These are phyloP conservation scores for Claviceps arundinis DNA, from an alignment of 2,329 filamentous ascomycete species.

Conservation along the genomic window DNA sequence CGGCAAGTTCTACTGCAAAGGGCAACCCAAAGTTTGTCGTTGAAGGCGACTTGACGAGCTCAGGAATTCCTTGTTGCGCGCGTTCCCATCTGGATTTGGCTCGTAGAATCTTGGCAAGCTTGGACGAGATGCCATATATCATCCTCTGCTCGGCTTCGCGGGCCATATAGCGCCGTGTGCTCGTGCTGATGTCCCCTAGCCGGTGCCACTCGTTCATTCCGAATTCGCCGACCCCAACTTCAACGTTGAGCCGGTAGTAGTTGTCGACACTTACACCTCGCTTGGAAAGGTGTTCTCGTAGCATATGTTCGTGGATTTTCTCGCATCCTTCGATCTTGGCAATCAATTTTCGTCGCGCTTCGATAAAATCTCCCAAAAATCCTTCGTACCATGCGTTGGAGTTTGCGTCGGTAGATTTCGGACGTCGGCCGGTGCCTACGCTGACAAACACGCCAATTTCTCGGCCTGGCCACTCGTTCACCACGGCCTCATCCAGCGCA, in stretches of 20 bases:
- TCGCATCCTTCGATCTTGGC: conserved; percentile 93
- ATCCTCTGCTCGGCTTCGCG: conserved; percentile 62
- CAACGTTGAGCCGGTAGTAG: conserved; percentile 94
- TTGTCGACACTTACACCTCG: conserved; percentile 75
- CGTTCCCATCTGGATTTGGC: conserved; percentile 57
- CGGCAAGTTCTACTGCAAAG: conserved; percentile 45
- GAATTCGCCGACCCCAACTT: conserved; percentile 91
- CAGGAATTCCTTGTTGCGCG: conserved; percentile 26
- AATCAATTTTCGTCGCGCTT: conserved; percentile 73
- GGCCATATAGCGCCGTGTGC: conserved; percentile 70
- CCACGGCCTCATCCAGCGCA: conserved; percentile 75
- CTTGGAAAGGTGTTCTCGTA: conserved; percentile 60
- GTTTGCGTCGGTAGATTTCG: conserved; percentile 51
- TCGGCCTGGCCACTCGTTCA: conserved; percentile 90
- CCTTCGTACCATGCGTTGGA: conserved; percentile 84
- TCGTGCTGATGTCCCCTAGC: conserved; percentile 87
- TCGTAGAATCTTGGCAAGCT: conserved; percentile 70
- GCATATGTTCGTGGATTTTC: conserved; percentile 76
- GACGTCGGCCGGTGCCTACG: conserved; percentile 81
- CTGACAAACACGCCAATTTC: conserved; percentile 88
- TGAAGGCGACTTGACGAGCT: conserved; percentile 28
- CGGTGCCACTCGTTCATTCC: conserved; percentile 98
- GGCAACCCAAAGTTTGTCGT: conserved; percentile 28
- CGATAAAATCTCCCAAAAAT: conserved; percentile 83
- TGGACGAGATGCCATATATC: conserved; percentile 62